Conservation (phyloP, 805 yeast species). For the Candida awuae region DNA sequence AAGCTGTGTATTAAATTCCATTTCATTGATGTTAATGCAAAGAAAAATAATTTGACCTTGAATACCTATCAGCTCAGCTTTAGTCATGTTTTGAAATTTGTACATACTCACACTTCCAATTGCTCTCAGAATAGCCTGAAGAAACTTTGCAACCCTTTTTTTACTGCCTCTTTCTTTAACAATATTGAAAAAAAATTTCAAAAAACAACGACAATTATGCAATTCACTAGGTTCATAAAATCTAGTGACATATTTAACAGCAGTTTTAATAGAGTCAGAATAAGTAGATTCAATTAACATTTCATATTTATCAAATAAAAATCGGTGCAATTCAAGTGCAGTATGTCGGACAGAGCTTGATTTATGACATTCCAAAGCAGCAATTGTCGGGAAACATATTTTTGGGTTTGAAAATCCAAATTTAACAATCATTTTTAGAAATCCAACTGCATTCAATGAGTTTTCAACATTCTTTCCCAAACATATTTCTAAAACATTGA, state of each 20-base stretch:
- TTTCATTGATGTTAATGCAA: constrained; percentile 32
- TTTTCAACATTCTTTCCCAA: constrained; percentile 38
- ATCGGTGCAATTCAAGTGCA: constrained; percentile 47
- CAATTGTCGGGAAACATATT: constrained; percentile 55
- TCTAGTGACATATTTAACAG: constrained; percentile 37
- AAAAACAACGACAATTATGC: constrained; percentile 27
- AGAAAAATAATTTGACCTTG: constrained; percentile 29
- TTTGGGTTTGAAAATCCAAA: constrained; percentile 75
- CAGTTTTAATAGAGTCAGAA: constrained; percentile 51
- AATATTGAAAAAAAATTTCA: constrained; percentile 36
- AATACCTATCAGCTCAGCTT: constrained; percentile 10
- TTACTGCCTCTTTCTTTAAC: constrained; percentile 31
- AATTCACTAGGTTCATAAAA: constrained; percentile 19
- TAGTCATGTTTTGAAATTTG: constrained; percentile 3
- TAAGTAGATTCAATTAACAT: constrained; percentile 61
- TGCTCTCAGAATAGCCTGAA: constrained; percentile 27
- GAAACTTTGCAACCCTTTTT: constrained; percentile 35
- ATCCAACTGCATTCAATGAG: constrained; percentile 39
- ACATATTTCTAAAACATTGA: constrained; percentile 41
- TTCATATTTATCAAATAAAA: constrained; percentile 58
- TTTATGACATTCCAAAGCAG: constrained; percentile 58
- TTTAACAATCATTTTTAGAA: constrained; percentile 47
- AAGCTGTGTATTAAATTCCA: constrained; percentile 38
- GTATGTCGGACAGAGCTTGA: constrained; percentile 34
- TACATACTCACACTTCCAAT: constrained; percentile 21